These are phyloP conservation scores for Eucommia ulmoides DNA, from an alignment of 257 asterid genomes.

Conservation along the genomic window DNA sequence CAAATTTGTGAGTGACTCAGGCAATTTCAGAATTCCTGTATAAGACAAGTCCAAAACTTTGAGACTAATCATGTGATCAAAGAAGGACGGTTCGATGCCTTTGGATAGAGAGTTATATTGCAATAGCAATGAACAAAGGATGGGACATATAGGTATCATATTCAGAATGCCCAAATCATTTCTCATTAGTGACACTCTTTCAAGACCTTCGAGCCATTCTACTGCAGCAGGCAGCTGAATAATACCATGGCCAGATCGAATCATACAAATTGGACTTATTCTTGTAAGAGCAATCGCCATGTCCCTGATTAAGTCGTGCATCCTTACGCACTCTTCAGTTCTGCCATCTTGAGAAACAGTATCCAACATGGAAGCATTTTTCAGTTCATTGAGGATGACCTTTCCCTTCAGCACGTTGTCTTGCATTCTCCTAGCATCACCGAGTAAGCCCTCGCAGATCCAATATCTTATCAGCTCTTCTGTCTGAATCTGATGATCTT, in stretches of 20 bases:
- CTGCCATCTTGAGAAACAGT: conserved; percentile 5
- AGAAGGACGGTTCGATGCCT: conserved; percentile 14
- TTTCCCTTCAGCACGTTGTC: conserved; percentile 15
- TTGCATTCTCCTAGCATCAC: conserved; percentile 4
- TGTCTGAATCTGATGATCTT: conserved; percentile 17
- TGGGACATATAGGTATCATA: conserved; percentile 16
- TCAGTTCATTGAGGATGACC: conserved; percentile 12
- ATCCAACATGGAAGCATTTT: conserved; percentile 13
- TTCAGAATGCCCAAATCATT: conserved; percentile 17
- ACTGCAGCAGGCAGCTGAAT: conserved; percentile 8
- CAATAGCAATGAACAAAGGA: conserved; percentile 18
- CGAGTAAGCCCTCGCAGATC: conserved; percentile 17
- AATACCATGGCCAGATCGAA: conserved; percentile 17
- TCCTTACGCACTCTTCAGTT: conserved; percentile 9
- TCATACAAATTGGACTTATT: conserved; percentile 12
- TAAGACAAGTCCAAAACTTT: conserved; percentile 21
- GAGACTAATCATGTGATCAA: conserved; percentile 11
- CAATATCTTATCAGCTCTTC: conserved; percentile 20
- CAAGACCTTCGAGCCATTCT: conserved; percentile 17
- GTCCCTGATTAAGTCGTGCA: conserved; percentile 18
- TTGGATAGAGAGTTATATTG: conserved; percentile 21
- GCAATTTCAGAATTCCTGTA: conserved; percentile 14
- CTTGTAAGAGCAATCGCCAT: conserved; percentile 21
- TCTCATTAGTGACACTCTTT: conserved; percentile 24
- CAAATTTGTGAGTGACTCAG: conserved; percentile 18